Conservation (phyloP, 2,329 filamentous ascomycete species). For the Fusarium pseudocircinatum region DNA sequence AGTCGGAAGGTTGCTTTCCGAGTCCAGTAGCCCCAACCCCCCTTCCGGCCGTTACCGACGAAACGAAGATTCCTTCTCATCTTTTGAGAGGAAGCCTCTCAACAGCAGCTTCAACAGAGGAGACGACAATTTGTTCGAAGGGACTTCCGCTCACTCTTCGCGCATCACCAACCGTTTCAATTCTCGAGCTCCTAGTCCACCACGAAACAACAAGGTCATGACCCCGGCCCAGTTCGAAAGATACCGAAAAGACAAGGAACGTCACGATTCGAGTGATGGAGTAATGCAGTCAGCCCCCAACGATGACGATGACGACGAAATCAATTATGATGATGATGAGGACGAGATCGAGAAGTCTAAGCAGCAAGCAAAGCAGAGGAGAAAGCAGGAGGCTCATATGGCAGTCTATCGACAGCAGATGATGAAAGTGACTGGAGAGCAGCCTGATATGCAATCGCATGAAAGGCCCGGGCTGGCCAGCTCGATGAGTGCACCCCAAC, state of each 20-base stretch:
- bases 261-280: constrained; percentile 59
- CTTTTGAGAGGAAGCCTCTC: constrained; percentile 44
- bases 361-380: constrained; percentile 77
- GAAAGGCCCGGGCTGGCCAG: constrained; percentile 65
- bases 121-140: constrained; percentile 67
- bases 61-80: constrained; percentile 53
- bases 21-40: constrained; percentile 30
- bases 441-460: constrained; percentile 46
- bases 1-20: constrained; percentile 58
- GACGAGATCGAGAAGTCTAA: constrained; percentile 81
- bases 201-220: constrained; percentile 82
- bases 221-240: constrained; percentile 87
- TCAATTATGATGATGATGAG: constrained; percentile 76
- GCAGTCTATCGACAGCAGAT: constrained; percentile 91
- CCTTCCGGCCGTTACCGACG: constrained; percentile 48
- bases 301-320: constrained; percentile 70
- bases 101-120: constrained; percentile 52
- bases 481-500: constrained; percentile 71
- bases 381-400: constrained; percentile 91
- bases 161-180: constrained; percentile 50
- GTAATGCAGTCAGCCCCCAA: constrained; percentile 57
- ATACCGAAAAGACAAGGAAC: constrained; percentile 78
- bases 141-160: constrained; percentile 51
- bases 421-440: constrained; percentile 93
- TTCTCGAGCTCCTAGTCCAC: constrained; percentile 50